phyloP scores from a whole-genome alignment of 2,329 filamentous ascomycete species.

The Ilyonectria robusta region DNA sequence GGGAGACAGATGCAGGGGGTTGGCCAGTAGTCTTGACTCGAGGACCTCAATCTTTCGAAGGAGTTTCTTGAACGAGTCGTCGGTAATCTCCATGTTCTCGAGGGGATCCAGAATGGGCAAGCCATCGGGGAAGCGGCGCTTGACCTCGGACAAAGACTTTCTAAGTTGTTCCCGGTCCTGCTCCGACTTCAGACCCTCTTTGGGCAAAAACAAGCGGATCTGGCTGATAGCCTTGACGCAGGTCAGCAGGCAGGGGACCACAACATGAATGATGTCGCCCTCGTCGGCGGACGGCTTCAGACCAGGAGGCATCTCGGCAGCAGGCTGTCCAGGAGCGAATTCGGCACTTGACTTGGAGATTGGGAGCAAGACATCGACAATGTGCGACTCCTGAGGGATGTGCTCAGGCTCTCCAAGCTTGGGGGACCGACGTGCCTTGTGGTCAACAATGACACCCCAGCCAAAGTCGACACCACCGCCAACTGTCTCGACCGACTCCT shows the following conservation, averaged over 20 bases:
- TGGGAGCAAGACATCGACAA: constrained; percentile 85
- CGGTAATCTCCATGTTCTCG: constrained; percentile 95
- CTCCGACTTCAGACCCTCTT: constrained; percentile 75
- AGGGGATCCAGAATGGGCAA: constrained; percentile 91
- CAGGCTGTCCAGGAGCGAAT: constrained; percentile 55
- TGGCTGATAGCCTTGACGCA: constrained; percentile 89
- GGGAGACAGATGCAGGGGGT: constrained; percentile 92
- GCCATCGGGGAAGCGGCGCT: constrained; percentile 92
- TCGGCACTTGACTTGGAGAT: constrained; percentile 66
- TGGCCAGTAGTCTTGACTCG: constrained; percentile 89
- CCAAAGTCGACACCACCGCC: constrained; percentile 78
- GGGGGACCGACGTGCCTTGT: constrained; percentile 73
- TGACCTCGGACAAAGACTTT: constrained; percentile 82
- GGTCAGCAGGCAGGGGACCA: constrained; percentile 85
- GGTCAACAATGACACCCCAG: constrained; percentile 91
- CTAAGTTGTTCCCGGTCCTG: constrained; percentile 78
- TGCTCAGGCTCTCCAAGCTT: constrained; percentile 79
- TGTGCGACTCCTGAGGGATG: constrained; percentile 81
- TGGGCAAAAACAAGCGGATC: constrained; percentile 85
- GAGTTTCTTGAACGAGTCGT: constrained; percentile 93
- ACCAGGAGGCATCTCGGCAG: constrained; percentile 71
- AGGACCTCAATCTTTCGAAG: constrained; percentile 97
- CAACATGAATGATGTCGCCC: constrained; percentile 48
- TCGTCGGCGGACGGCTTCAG: constrained; percentile 58
- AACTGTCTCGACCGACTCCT: constrained; percentile 59